phyloP scores from a whole-genome alignment of 306 rosid species.

The Phaseolus lunatus region DNA sequence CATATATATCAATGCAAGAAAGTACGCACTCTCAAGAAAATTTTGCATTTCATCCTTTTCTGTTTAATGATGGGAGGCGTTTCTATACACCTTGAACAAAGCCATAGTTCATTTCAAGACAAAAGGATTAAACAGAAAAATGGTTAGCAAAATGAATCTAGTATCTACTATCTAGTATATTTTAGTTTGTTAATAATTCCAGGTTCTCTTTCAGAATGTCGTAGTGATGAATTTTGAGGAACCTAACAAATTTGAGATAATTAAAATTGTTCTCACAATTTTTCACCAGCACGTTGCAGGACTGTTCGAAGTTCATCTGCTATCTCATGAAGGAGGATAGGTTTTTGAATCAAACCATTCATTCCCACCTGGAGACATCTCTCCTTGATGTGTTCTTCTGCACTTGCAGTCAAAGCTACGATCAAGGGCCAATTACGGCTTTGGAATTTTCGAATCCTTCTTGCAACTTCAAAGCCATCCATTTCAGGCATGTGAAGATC shows the following conservation, averaged over 20 bases:
- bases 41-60: slow-evolving; percentile 27
- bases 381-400: slow-evolving; percentile 72
- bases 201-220: slow-evolving; percentile 17
- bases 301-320: slow-evolving; percentile 72
- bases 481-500: slow-evolving; percentile 89
- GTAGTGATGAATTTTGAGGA: slow-evolving; percentile 16
- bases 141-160: slow-evolving; percentile 42
- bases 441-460: slow-evolving; percentile 66
- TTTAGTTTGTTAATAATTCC: slow-evolving; percentile 36
- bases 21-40: background rate
- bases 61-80: background rate
- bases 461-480: slow-evolving; percentile 82
- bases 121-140: slow-evolving; percentile 31
- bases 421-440: slow-evolving; percentile 74
- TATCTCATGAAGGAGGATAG: slow-evolving; percentile 67
- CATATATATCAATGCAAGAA: background rate
- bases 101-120: slow-evolving; percentile 12
- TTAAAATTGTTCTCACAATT: slow-evolving; percentile 43
- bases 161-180: slow-evolving; percentile 3
- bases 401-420: slow-evolving; percentile 74
- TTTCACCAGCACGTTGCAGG: slow-evolving; percentile 63
- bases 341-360: slow-evolving; percentile 79
- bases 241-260: slow-evolving; percentile 34
- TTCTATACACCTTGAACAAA: slow-evolving; percentile 20
- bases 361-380: slow-evolving; percentile 78